Evolutionary conservation across 768 basidiomycete genomes (phyloP), one percentile per base, ranked within the genome.

Genomic region (Sarcodon aspratus): DNA sequence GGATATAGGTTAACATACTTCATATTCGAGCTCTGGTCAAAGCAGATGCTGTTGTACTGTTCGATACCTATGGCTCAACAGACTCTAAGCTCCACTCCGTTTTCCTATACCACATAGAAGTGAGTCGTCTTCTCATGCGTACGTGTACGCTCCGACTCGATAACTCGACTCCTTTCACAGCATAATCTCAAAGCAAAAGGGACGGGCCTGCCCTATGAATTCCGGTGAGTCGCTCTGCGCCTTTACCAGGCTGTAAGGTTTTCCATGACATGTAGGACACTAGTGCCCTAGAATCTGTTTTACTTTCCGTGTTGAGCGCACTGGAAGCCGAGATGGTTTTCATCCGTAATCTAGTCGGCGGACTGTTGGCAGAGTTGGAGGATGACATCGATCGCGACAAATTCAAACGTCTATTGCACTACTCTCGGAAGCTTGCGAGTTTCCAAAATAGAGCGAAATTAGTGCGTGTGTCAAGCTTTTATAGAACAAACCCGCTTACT

Each of bases 291-390:
- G 95, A 98, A 57, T 94, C 93, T 1, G 82, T 96, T 50, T 71
- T 98, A 38, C 76, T 95, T 37, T 95, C 92, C 36, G 90, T 95
- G 9, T 68, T 94, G 49, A 88, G 86, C 54, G 93, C 95, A 5
- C 71, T 98, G 18, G 95, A 97, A 67, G 91, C 92, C 33, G 95
- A 98, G 67, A 87, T 97, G 86, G 85, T 85, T 11, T 94, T 94
- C 60, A 89, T 92, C 46, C 81, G 94, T 33, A 85, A 86, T 53
- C 79, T 96, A 35, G 87, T 97, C 46, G 87, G 88, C 47, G 86
- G 90, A 3, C 71, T 98, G 9, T 71, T 98, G 32, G 88, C 88
- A 13, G 94, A 95, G 63, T 75, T 98, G 46, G 95, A 98, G 60
- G 90, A 92, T 51, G 86, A 94, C 59, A 96, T 97, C 57, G 90